Evolutionary conservation across 2,329 filamentous ascomycete genomes (phyloP).

Genomic region (Mycocentrospora acerina): DNA sequence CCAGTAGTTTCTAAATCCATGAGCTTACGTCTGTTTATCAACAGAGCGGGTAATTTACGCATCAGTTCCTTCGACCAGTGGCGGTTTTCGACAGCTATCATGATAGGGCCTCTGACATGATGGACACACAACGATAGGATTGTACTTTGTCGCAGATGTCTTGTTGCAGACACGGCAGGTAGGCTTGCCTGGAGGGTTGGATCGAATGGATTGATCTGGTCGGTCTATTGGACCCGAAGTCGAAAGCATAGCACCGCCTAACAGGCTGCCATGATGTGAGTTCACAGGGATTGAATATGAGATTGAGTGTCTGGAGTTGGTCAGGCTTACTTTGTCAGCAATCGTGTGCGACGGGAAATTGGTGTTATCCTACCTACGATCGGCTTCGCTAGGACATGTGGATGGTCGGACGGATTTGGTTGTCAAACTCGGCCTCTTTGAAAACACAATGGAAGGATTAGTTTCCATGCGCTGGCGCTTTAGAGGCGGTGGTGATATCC

Average conservation of each 20-base stretch:
- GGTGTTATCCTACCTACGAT: slow-evolving; percentile 7
- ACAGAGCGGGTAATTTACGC: slow-evolving; percentile 6
- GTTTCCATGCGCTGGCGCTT: slow-evolving; percentile 18
- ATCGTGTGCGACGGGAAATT: too few species aligned
- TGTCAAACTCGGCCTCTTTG: neutral
- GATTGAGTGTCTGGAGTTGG: too few species aligned
- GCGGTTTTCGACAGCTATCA: slow-evolving; percentile 35
- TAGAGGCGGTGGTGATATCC: slow-evolving; percentile 28
- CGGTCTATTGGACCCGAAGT: too few species aligned
- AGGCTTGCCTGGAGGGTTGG: slow-evolving; percentile 7
- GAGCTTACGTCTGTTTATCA: slow-evolving; percentile 1
- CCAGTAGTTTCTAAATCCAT: slow-evolving; percentile 12
- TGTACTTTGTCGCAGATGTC: slow-evolving; percentile 17
- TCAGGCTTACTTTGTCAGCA: too few species aligned
- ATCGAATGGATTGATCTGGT: slow-evolving; percentile 14
- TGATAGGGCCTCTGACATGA: slow-evolving; percentile 40
- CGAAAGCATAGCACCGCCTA: too few species aligned
- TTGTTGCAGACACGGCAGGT: slow-evolving; percentile 36
- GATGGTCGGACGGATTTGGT: neutral
- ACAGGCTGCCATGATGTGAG: neutral
- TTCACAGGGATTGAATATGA: too few species aligned
- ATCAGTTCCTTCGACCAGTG: slow-evolving; percentile 8
- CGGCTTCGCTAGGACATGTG: neutral
- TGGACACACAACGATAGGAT: slow-evolving; percentile 35
- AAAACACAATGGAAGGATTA: neutral